Evolutionary conservation across 257 asterid species (phyloP).

Genomic region (Solanum sejunctum): DNA sequence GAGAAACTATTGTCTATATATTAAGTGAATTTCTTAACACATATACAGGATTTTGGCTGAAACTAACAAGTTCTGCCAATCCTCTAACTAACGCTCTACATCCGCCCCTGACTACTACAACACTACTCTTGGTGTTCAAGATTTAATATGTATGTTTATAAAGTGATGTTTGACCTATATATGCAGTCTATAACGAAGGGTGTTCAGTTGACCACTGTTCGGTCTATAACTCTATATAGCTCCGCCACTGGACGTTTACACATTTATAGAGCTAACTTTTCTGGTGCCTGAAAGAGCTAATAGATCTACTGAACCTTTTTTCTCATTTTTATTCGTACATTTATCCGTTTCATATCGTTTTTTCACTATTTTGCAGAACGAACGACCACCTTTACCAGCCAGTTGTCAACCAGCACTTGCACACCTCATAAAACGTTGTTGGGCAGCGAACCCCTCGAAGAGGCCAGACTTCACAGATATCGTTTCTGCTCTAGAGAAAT

Average conservation of each 20-base stretch:
- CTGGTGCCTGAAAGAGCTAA: neutral
- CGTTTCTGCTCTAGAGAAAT: slow-evolving; percentile 56
- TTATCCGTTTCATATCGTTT: neutral
- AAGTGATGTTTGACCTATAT: neutral
- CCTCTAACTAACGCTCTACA: too few relatives aligned
- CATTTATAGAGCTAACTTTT: neutral
- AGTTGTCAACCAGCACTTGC: slow-evolving; percentile 87
- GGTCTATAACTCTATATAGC: neutral
- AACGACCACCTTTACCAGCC: slow-evolving; percentile 81
- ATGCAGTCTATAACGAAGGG: neutral
- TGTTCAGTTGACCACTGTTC: neutral
- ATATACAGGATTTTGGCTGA: too few relatives aligned
- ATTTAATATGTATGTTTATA: too few relatives aligned
- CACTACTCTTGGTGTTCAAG: too few relatives aligned
- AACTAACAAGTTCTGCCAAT: too few relatives aligned
- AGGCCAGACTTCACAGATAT: slow-evolving; percentile 75
- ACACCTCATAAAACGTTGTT: slow-evolving; percentile 77
- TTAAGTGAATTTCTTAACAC: too few relatives aligned
- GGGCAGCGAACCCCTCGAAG: slow-evolving; percentile 77
- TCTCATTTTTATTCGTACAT: neutral
- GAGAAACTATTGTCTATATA: too few relatives aligned
- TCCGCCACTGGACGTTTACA: neutral
- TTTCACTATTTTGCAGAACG: slow-evolving; percentile 40
- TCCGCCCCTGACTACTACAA: too few relatives aligned
- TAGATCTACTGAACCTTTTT: neutral